Evolutionary conservation across 306 rosid genomes (phyloP).

Genomic region (Macrotyloma uniflorum): DNA sequence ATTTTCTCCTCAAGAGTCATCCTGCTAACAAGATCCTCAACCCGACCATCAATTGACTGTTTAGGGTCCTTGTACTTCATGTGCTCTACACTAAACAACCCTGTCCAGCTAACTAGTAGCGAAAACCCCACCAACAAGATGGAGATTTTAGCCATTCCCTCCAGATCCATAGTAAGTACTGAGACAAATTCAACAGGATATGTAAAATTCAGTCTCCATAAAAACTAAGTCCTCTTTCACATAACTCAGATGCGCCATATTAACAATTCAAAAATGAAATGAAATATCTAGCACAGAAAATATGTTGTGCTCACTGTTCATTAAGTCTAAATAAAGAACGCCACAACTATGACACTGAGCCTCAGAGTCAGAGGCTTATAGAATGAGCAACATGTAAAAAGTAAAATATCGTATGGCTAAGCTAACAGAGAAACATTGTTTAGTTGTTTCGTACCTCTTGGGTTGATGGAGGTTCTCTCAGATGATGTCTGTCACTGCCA

Average conservation of each 20-base stretch:
- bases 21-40: conserved; percentile 43
- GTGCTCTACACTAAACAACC: conserved; percentile 34
- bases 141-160: conserved; percentile 36
- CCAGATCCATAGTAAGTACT: neutral
- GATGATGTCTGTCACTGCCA: conserved; percentile 5
- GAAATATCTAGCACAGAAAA: neutral
- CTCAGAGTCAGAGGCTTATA: neutral
- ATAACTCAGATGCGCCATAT: neutral
- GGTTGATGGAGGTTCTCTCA: neutral
- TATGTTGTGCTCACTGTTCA: neutral
- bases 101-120: conserved; percentile 20
- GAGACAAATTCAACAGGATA: conserved; percentile 12
- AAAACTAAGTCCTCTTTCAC: neutral
- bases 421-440: neutral
- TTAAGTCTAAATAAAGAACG: conserved; percentile 10
- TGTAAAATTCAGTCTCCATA: neutral
- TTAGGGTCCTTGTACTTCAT: conserved; percentile 43
- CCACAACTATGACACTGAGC: neutral
- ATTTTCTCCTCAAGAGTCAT: conserved; percentile 53
- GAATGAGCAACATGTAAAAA: neutral
- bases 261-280: conserved; percentile 10
- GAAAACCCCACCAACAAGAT: conserved; percentile 34
- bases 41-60: conserved; percentile 29
- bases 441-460: neutral
- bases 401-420: neutral